Conservation (phyloP, 2,329 filamentous ascomycete genomes). For the Aspergillus puulaauensis region DNA sequence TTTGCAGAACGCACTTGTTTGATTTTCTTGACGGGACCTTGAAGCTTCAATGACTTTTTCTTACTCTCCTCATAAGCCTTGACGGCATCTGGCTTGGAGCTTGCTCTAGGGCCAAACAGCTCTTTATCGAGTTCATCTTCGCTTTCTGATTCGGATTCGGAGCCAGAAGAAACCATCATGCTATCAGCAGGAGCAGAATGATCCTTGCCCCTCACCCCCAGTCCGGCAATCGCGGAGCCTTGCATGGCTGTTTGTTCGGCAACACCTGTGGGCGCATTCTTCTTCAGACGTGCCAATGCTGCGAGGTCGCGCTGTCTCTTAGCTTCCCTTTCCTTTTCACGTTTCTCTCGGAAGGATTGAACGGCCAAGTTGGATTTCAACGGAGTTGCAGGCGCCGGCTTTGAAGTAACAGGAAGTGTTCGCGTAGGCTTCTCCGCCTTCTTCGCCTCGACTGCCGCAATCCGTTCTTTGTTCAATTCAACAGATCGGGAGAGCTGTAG, state of each 20-base stretch:
- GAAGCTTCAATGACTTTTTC: conserved; percentile 54
- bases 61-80: conserved; percentile 49
- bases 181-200: conserved; percentile 69
- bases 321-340: conserved; percentile 72
- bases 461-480: conserved; percentile 42
- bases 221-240: conserved; percentile 72
- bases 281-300: conserved; percentile 68
- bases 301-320: conserved; percentile 71
- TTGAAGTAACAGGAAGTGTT: conserved; percentile 25
- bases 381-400: conserved; percentile 23
- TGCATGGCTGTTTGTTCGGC: conserved; percentile 65
- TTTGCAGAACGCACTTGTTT: conserved; percentile 79
- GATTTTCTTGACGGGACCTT: conserved; percentile 78
- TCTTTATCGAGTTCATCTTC: conserved; percentile 75
- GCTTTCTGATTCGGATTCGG: conserved; percentile 69
- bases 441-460: conserved; percentile 31
- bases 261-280: conserved; percentile 49
- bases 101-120: conserved; percentile 54
- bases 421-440: conserved; percentile 26
- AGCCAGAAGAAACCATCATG: conserved; percentile 77
- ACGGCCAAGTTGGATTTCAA: conserved; percentile 39
- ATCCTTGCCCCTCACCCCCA: conserved; percentile 75
- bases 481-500: conserved; percentile 43
- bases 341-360: conserved; percentile 67
- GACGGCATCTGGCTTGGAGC: conserved; percentile 41